Base-by-base conservation (phyloP, 192 early-diverging fungal species). In the Allomyces macrogynus region DNA sequence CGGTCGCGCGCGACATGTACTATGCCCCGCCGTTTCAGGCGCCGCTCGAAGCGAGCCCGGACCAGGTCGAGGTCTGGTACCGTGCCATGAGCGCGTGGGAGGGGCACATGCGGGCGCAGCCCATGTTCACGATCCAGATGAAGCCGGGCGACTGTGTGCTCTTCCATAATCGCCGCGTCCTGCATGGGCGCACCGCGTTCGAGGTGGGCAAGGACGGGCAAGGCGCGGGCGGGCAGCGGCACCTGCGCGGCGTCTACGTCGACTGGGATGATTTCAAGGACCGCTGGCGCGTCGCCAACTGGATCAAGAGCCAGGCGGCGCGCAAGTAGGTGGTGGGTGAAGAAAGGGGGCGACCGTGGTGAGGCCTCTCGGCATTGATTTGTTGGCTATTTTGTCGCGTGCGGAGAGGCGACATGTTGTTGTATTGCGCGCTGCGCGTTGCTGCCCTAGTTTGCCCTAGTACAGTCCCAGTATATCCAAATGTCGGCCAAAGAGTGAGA, bases 241-340 rank as follows among this genome's bases (percentile, higher is more conserved):
- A 54, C 44, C 54, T 66, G 22, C 32, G 44, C 16, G 65, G 65
- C 16, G 64, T 77, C 10, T 83, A 83, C 68, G 74, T 80, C 60
- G 73, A 76, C 27, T 78, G 76, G 73, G 79, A 81, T 65, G 77
- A 77, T 18, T 73, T 83, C 65, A 74, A 75, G 68, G 81, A 80
- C 65, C 32, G 65, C 43, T 43, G 67, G n/a, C 63, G 71, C 5
- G 71, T 72, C 14, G 49, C 49, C 49, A 14, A 57, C 16, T 57
- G 32, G 32, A 40, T 40, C 32, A 40, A 40, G 32, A 40, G 32
- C 32, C 32, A 40, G 32, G 32, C 32, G 32, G 32, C 32, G 0
- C 32, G 32, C 5, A 8, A 40, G 32, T 40, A 40, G 32, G 7
- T 40, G 7, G 32, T 2, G 3, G 32, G 32, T 7, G 7, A 40